phyloP scores from a whole-genome alignment of 2,329 filamentous ascomycete genomes.

The Pezicula neosporulosa region DNA sequence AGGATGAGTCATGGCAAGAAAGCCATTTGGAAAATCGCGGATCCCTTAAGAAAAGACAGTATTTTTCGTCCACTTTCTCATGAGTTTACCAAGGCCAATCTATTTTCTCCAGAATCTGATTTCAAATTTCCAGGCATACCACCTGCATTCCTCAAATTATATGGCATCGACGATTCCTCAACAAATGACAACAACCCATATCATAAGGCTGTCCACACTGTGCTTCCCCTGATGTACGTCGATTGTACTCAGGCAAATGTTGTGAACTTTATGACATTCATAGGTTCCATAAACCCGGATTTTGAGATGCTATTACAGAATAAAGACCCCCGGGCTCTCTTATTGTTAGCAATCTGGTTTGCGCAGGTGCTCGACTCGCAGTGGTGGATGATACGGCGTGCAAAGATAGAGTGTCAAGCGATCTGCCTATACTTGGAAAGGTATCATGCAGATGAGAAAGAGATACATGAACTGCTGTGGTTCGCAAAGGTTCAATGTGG shows the following conservation, averaged over 20 bases:
- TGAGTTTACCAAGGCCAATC: conserved; percentile 7
- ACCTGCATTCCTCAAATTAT: conserved; percentile 8
- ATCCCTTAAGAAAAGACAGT: conserved; percentile 45
- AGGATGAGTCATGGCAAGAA: conserved; percentile 53
- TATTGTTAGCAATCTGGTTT: conserved; percentile 54
- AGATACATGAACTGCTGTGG: conserved; percentile 11
- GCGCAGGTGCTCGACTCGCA: conserved; percentile 38
- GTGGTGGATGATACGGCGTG: conserved; percentile 46
- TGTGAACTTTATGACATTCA: conserved; percentile 43
- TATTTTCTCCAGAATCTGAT: background rate
- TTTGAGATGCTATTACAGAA: conserved; percentile 40
- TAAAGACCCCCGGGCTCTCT: conserved; percentile 49
- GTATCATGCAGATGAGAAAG: conserved; percentile 18
- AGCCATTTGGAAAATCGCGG: conserved; percentile 46
- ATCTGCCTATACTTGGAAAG: conserved; percentile 40
- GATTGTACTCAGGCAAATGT: conserved; percentile 34
- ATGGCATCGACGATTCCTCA: conserved; percentile 4
- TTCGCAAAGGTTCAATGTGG: conserved; percentile 8
- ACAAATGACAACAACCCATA: conserved; percentile 13
- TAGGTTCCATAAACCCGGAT: conserved; percentile 38
- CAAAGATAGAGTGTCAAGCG: conserved; percentile 42
- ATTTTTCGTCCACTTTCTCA: conserved; percentile 33
- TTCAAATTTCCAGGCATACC: conserved; percentile 6
- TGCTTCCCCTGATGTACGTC: conserved; percentile 7
- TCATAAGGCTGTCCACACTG: conserved; percentile 1